Conservation (phyloP, 345 rosid species). For the Pistacia integerrima region DNA sequence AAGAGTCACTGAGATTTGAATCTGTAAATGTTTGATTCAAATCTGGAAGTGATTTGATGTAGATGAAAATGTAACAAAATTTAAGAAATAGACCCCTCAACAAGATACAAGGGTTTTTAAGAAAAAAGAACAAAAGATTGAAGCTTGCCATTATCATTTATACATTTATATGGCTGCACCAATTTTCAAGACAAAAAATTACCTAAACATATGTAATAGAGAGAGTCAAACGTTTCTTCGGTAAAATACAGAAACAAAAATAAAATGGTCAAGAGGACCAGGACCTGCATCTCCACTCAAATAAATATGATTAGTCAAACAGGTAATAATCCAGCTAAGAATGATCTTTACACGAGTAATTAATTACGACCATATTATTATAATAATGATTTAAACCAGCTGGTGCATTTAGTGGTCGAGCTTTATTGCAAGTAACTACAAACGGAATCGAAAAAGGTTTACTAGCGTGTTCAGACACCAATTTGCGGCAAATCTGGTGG, state of each 20-base stretch:
- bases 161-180: neutral
- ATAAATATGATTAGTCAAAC: slow-evolving; percentile 8
- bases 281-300: too few relatives aligned
- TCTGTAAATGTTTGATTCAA: neutral
- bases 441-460: too few relatives aligned
- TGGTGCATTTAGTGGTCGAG: neutral
- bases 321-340: neutral
- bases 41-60: neutral
- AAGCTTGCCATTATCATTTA: neutral
- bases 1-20: neutral
- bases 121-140: neutral
- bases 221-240: too few relatives aligned
- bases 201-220: too few relatives aligned
- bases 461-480: neutral
- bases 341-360: neutral
- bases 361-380: too few relatives aligned
- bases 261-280: too few relatives aligned
- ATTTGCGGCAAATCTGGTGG: neutral
- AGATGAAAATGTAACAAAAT: neutral
- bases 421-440: neutral
- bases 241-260: too few relatives aligned
- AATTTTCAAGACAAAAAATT: too few relatives aligned
- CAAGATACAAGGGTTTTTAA: neutral
- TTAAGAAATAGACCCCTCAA: neutral
- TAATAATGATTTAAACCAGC: neutral